A percentile compares a stretch with the other conserved stretches of the same genome.
phyloP scores from a whole-genome alignment of 2,329 filamentous ascomycete genomes.

The Falciphora oryzae region DNA sequence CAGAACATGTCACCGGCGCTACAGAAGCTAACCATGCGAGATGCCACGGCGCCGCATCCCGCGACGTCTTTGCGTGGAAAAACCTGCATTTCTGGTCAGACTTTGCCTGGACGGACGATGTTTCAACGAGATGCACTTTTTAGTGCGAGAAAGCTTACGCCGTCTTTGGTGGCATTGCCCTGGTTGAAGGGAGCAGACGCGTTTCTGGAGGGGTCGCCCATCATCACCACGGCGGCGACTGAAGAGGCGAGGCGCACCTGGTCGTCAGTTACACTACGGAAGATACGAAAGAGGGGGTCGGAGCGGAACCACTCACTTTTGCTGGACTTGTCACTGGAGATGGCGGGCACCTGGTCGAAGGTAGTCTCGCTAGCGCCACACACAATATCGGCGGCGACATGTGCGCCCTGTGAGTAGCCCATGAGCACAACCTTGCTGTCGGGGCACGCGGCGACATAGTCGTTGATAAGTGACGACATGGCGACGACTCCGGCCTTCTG shows the following conservation, averaged over 20 bases:
- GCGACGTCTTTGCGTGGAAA: slow-evolving; percentile 16
- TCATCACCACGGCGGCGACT: slow-evolving; percentile 28
- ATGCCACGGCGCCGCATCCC: slow-evolving; percentile 14
- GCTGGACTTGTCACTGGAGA: slow-evolving; percentile 9
- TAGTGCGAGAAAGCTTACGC: slow-evolving; percentile 13
- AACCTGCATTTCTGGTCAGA: background rate
- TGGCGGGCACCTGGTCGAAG: slow-evolving; percentile 15
- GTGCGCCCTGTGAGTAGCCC: slow-evolving; percentile 52
- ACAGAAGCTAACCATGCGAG: slow-evolving; percentile 17
- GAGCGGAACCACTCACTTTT: background rate
- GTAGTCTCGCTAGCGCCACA: slow-evolving; percentile 19
- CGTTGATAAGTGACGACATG: slow-evolving; percentile 40
- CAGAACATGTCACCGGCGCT: slow-evolving; percentile 17
- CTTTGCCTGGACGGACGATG: too few relatives aligned
- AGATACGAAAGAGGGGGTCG: background rate
- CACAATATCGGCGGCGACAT: slow-evolving; percentile 25
- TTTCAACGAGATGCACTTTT: too few relatives aligned
- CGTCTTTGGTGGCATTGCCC: slow-evolving; percentile 24
- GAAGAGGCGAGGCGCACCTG: slow-evolving; percentile 5
- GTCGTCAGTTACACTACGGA: background rate
- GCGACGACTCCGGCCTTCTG: slow-evolving; percentile 51
- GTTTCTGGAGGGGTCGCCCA: slow-evolving; percentile 30
- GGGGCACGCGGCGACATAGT: slow-evolving; percentile 53
- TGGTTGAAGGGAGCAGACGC: slow-evolving; percentile 22
- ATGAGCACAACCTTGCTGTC: slow-evolving; percentile 52